phyloP scores from a whole-genome alignment of 345 rosid species.

The Eucalyptus pauciflora region DNA sequence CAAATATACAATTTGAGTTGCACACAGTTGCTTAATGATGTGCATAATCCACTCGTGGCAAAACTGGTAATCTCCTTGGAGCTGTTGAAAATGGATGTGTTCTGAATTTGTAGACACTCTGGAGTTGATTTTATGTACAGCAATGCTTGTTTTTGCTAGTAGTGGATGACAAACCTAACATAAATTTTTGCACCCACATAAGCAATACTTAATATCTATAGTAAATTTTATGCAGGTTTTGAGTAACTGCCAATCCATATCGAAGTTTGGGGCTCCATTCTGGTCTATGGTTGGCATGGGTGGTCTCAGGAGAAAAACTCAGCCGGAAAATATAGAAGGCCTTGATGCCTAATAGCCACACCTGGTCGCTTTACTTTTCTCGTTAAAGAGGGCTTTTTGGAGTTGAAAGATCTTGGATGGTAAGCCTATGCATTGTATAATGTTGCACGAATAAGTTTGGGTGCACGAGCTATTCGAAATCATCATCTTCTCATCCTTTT shows the following conservation, averaged over 20 bases:
- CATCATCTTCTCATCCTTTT: too few relatives aligned
- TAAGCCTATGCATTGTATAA: too few relatives aligned
- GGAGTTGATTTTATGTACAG: neutral
- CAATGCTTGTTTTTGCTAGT: neutral
- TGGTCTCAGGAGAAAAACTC: conserved; percentile 79
- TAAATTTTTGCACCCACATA: neutral
- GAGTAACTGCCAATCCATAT: conserved; percentile 52
- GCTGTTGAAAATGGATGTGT: neutral
- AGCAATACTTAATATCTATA: neutral
- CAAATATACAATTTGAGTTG: too few relatives aligned
- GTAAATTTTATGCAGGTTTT: conserved; percentile 51
- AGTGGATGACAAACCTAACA: neutral
- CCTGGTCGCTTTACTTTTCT: conserved; percentile 89
- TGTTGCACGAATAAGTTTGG: too few relatives aligned
- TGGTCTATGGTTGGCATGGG: conserved; percentile 85
- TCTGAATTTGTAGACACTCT: neutral
- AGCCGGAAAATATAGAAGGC: conserved; percentile 69
- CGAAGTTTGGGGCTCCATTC: conserved; percentile 71
- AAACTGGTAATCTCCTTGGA: neutral
- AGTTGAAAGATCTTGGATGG: too few relatives aligned
- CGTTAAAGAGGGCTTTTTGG: neutral
- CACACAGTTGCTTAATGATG: neutral
- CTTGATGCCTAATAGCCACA: conserved; percentile 74
- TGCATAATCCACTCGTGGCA: neutral
- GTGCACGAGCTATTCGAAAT: too few relatives aligned